Conservation (phyloP, 2,329 filamentous ascomycete genomes). For the Nakataea oryzae region DNA sequence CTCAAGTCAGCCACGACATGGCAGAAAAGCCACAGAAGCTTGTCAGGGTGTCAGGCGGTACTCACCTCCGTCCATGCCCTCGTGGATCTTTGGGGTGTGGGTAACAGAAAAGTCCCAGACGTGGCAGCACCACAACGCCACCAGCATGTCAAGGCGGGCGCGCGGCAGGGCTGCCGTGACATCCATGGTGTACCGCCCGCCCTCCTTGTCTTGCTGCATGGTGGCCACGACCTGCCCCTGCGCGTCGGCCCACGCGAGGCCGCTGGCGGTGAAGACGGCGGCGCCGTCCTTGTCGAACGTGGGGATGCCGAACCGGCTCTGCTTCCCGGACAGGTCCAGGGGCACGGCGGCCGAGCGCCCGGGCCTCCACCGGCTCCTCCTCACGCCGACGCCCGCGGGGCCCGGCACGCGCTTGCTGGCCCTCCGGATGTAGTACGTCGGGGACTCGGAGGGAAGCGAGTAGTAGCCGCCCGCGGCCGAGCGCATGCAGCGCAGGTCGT, state of each 20-base stretch:
- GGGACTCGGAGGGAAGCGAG: background rate
- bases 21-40: background rate
- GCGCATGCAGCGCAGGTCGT: background rate
- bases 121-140: slow-evolving; percentile 1
- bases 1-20: background rate
- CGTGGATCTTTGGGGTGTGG: background rate
- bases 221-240: background rate
- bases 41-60: background rate
- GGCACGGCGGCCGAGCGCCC: background rate
- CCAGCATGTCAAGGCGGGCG: slow-evolving; percentile 1
- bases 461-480: background rate
- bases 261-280: background rate
- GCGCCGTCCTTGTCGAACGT: background rate
- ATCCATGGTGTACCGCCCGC: background rate
- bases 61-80: background rate
- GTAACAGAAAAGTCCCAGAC: background rate
- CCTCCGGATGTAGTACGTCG: background rate
- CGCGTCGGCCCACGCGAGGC: background rate
- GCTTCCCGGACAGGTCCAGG: background rate
- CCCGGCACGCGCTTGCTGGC: background rate
- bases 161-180: background rate
- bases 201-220: background rate
- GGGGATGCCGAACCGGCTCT: background rate
- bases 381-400: background rate
- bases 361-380: background rate